Evolutionary conservation across 2,329 filamentous ascomycete genomes (phyloP).

Genomic region (Claviceps sp.): DNA sequence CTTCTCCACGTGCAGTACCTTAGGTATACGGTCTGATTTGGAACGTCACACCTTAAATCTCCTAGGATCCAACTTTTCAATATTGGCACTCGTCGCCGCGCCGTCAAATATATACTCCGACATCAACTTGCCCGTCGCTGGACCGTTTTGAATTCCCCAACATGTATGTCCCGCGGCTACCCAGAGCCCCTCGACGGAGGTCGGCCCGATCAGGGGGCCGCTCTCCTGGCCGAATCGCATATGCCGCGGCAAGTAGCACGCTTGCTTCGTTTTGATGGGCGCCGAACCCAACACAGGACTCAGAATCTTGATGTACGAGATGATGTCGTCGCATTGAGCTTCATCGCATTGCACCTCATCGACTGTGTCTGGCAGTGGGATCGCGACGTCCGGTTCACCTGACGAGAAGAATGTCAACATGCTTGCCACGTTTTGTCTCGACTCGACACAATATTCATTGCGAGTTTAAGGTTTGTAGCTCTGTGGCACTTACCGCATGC

Average conservation of each 20-base stretch:
- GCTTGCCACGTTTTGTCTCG: background rate
- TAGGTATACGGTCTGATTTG: background rate
- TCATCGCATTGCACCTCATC: constrained; percentile 66
- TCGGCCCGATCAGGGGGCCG: constrained; percentile 65
- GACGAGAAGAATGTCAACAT: background rate
- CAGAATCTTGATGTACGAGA: constrained; percentile 60
- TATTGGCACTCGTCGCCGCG: constrained; percentile 50
- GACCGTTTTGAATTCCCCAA: constrained; percentile 96
- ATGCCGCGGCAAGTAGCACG: constrained; percentile 84
- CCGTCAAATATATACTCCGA: constrained; percentile 70
- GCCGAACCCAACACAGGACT: constrained; percentile 53
- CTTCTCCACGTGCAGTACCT: too few species aligned
- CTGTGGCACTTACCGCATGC: constrained; percentile 56
- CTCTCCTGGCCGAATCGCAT: constrained; percentile 43
- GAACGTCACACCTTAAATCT: constrained; percentile 37
- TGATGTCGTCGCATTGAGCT: constrained; percentile 68
- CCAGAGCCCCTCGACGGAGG: constrained; percentile 58
- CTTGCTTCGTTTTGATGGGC: constrained; percentile 62
- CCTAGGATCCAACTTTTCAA: constrained; percentile 53
- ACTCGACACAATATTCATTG: background rate
- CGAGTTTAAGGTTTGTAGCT: background rate
- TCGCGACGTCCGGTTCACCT: constrained; percentile 63
- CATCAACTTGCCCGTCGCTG: constrained; percentile 71
- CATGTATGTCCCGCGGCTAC: constrained; percentile 88
- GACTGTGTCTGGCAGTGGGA: constrained; percentile 63